Evolutionary conservation across 768 basidiomycete species (phyloP), one percentile per base, ranked within the genome.

Genomic region (Kwoniella pini): DNA sequence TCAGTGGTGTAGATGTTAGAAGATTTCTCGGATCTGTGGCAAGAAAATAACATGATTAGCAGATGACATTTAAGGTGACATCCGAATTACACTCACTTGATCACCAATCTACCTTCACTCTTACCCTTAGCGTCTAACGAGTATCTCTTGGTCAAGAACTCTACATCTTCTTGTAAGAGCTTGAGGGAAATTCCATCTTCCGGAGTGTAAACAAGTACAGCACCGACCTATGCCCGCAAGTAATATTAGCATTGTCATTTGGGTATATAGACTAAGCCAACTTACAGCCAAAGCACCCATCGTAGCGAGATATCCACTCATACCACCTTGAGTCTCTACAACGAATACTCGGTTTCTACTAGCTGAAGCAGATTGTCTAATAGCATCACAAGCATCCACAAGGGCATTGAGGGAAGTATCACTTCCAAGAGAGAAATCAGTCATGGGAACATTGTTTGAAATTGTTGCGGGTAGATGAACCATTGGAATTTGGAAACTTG

Each of bases 381-480:
- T 97, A 40, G 94, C 87, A 79, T 99, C 96, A 75, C 95, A 98
- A 5, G 96, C 96, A 62, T 94, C 91, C 54, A 98, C 93, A 28
- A 99, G 82, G 2, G 94, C 93, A 77, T 98, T 99, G 82, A 99
- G 81, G 77, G 89, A 90, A n/a, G 96, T 99, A 75, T 99, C 96
- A 69, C 87, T 89, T 45, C 96, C 96, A 61, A 99, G 80, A 77
- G 91, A 94, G 80, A 90, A 91, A 76, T 98, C 94, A 49, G 95
- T 97, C 82, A 97, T 79, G 2, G 96, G 96, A 12, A 99, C 96
- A 69, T 99, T 99, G 81, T 99, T 99, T 68, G 90, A 93, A 75
- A 99, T 88, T 49, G 93, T 96, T 38, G 95, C 96, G 1, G 96
- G 96, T 9, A 99, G 83, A 77, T 97, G 93, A 27, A 87, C 88